Evolutionary conservation across 2,329 filamentous ascomycete genomes (phyloP), one percentile per base, ranked within the genome.

Genomic region (Alternaria atra): DNA sequence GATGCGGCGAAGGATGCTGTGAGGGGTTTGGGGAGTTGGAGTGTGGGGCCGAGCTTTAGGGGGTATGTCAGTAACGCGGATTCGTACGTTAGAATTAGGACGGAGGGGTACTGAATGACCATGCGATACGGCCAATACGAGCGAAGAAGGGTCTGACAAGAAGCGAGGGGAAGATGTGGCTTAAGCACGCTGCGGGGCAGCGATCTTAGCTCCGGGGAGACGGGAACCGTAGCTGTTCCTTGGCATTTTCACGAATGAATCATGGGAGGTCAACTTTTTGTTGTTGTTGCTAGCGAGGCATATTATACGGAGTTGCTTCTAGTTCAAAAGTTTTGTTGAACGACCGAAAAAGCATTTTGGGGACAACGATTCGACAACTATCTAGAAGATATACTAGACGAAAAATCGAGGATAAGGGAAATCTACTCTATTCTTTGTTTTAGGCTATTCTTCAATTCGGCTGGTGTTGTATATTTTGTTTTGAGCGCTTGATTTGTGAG

Each of bases 61-160:
- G 66, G 64, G 4, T 71, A 72, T 29, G 67, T 72, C 1, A 68
- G 66, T 20, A 72, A 72, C 12, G 69, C 69, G 15, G 69, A 72
- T 50, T 66, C 65, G 5, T 72, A 72, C 55, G 68, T 72, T 1
- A 57, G 67, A 2, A 68, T 72, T 13, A 58, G 69, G 52, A 63
- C 67, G 20, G 65, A 71, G 32, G 42, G 57, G 10, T 65, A 60
- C 30, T 70, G 54, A 63, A 40, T 15, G 5, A 40, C 15, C 20
- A 15, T 12, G 1, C 30, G 20, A 27, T 2, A 27, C 32, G 46
- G 17, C 8, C 20, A 13, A 25, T 50, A 50, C 9, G 30, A 12
- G 23, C 39, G 20, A 35, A 35, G 20, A 35, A 35, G 17, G 13
- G 15, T 30, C 17, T 37, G 34, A 15, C 32, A 15, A 34, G 15